These are phyloP conservation scores for Imleria badia DNA, from an alignment of 768 basidiomycete genomes.

Conservation along the genomic window DNA sequence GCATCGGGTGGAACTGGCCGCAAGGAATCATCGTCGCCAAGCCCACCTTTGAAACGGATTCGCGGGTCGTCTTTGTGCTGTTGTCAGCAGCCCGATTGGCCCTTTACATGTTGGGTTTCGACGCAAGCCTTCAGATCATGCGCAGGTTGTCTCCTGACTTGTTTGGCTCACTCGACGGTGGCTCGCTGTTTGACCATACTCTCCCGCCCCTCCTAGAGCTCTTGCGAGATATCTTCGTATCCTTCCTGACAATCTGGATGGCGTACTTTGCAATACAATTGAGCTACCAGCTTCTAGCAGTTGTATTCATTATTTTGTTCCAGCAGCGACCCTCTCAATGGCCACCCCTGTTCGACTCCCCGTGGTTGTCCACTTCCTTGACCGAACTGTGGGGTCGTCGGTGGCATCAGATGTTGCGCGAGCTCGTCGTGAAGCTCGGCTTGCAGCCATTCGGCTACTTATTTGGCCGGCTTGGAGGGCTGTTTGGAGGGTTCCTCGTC, in stretches of 20 bases:
- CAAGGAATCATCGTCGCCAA: constrained; percentile 13
- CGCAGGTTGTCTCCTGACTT: constrained; percentile 38
- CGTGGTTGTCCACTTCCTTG: constrained; percentile 57
- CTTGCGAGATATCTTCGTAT: constrained; percentile 41
- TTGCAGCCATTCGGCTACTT: constrained; percentile 42
- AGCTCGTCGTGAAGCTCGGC: constrained; percentile 50
- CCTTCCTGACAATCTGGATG: constrained; percentile 43
- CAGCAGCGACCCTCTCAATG: constrained; percentile 49
- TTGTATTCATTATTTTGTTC: constrained; percentile 46
- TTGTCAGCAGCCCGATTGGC: constrained; percentile 7
- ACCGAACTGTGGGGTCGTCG: constrained; percentile 58
- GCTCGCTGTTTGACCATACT: constrained; percentile 36
- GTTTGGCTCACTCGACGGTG: constrained; percentile 34
- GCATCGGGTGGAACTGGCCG: constrained; percentile 30
- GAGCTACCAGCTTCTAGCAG: constrained; percentile 39
- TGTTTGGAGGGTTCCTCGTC: constrained; percentile 56
- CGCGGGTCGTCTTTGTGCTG: constrained; percentile 15
- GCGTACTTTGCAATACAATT: constrained; percentile 47
- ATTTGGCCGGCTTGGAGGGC: constrained; percentile 47
- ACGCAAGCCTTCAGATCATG: constrained; percentile 12
- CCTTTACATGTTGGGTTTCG: constrained; percentile 4
- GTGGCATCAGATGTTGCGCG: constrained; percentile 69
- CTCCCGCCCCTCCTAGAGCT: constrained; percentile 34
- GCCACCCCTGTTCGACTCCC: constrained; percentile 60
- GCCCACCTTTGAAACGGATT: constrained; percentile 13